Base-by-base conservation (phyloP, 2,329 filamentous ascomycete genomes). In the Neonectria magnoliae region DNA sequence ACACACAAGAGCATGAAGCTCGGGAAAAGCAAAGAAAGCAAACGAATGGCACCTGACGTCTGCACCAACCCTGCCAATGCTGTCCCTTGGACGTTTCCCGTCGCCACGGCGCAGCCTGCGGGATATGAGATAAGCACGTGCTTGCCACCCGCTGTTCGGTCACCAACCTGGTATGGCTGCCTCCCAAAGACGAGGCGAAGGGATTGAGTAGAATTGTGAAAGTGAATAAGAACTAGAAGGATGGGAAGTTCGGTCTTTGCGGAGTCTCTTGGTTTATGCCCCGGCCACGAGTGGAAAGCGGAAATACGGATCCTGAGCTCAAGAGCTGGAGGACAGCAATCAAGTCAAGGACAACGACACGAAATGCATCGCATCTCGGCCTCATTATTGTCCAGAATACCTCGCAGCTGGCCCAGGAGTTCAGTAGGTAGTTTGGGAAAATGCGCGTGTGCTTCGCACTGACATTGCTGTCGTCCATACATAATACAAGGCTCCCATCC, bases 121-220 rank as follows among this genome's bases (percentile, higher is more conserved):
- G 64, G 33, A 47, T 10, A 16, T 52, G 44, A 60, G 52, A 68
- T 68, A 52, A 64, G 68, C 68, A 71, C 67, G 56, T 67, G 58
- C 52, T 52, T 59, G 29, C 42, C 29, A 36, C 36, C 29, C 42
- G 10, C 36, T 20, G 48, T 29, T 33, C 56, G 36, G 50, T 25
- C 41, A 20, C 53, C 20, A 20, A 27, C 20, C 48, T 29, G 48
- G 36, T 16, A 38, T 18, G 47, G 25, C 27, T 31, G 27, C 16
- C 51, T 41, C 20, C 41, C 47, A 20, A 38, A n/a, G 22, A 41
- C 5, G 11, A 20, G 53, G 10, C 42, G 45, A 27, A 22, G 33
- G 16, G 29, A 57, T 54, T 20, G 51, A 56, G 27, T 13, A 25
- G 16, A 25, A 22, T 36, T 45, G 25, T n/a, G 33, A 42, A 25